Conservation (phyloP, 306 rosid species). For the Quercus gilva region DNA sequence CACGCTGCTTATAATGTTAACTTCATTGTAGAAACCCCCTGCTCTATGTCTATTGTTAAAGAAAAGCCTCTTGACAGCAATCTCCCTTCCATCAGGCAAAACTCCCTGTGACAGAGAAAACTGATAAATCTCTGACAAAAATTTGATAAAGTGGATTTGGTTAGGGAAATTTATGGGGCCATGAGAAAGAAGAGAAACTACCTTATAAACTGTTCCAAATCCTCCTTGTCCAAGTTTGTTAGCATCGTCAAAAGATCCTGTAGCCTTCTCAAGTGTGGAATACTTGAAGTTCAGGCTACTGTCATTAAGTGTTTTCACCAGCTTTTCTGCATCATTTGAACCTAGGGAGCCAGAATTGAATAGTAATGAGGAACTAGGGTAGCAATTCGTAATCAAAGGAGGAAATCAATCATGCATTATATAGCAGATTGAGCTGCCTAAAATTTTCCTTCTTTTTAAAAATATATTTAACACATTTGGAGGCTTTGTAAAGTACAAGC, state of each 20-base stretch:
- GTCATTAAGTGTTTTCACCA: conserved; percentile 60
- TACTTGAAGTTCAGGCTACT: conserved; percentile 88
- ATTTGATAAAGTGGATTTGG: conserved; percentile 1
- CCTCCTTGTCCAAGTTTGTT: conserved; percentile 98
- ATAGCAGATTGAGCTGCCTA: no score
- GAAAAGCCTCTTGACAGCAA: conserved; percentile 88
- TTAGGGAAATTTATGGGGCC: conserved; percentile 9
- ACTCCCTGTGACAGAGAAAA: conserved; percentile 46
- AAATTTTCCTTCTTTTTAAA: no score
- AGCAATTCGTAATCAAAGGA: no score
- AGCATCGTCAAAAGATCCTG: conserved; percentile 49
- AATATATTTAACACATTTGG: no score
- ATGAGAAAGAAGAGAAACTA: conserved; percentile 28
- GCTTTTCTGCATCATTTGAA: conserved; percentile 64
- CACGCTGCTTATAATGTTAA: conserved; percentile 77
- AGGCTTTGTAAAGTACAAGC: neutral
- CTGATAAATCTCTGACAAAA: neutral
- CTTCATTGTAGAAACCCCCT: conserved; percentile 84
- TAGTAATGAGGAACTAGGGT: no score
- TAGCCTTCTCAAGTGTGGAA: conserved; percentile 83
- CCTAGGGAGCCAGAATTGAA: conserved; percentile 34
- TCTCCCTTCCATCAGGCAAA: conserved; percentile 85
- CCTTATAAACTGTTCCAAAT: conserved; percentile 92
- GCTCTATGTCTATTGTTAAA: conserved; percentile 86
- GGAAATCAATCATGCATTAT: no score